Evolutionary conservation across 768 basidiomycete species (phyloP), one percentile per base, ranked within the genome.

Genomic region (Leccinellum luteum): DNA sequence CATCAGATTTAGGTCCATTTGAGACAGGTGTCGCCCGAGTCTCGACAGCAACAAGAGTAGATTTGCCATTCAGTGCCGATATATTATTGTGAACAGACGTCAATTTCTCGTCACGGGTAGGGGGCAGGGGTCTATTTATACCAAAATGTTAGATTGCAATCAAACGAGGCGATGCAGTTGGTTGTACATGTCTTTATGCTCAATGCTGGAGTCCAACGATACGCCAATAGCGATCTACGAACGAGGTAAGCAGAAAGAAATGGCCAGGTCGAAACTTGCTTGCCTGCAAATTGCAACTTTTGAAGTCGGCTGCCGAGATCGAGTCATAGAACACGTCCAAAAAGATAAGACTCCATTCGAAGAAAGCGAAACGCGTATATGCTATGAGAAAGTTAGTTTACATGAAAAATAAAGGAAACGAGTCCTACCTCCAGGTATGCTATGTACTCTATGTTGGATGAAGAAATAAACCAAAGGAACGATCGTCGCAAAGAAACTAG

Each of bases 291-390:
- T 80, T 74, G 6, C 78, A 75, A 41, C 79, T 75, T 47, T 69
- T 73, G 59, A 91, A 83, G 62, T 91, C 90, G 28, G 78, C 72
- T 55, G 79, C 82, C 1, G 81, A 65, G n/a, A 87, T 70, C 0
- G 90, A 84, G 66, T 93, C 91, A 62, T 84, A 92, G 14, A 83
- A 56, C 25, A 93, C 76, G 57, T 93, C 91, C 47, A 87, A 76
- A 52, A 87, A 67, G 55, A 93, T 90, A 49, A 93, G 81, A 8
- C 77, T 78, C 94, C 94, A 96, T 73, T 96, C 94, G 64, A 90
- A 90, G 73, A 94, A 87, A 47, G 87, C 84, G 66, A 94, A 96
- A 44, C 75, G 75, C 3, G 91, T 94, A 73, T 96, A 96, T 12
- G 94, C 93, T 92, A 64, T 54, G 35, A 52, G 43, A 50, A 7